Conservation (phyloP, 345 rosid species). For the Aquilaria yunnanensis region DNA sequence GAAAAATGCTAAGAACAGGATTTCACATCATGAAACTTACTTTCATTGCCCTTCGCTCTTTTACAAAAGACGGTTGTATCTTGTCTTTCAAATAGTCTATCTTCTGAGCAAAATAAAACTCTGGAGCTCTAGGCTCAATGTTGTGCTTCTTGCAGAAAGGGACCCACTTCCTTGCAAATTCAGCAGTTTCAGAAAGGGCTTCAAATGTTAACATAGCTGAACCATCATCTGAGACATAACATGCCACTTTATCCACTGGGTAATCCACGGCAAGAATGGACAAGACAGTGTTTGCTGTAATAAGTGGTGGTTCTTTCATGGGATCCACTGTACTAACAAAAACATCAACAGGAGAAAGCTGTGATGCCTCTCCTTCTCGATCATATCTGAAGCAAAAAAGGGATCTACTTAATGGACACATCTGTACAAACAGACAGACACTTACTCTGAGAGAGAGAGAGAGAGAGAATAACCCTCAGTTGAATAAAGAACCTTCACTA, state of each 20-base stretch:
- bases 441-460: too few relatives aligned
- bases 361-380: constrained; percentile 97
- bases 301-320: constrained; percentile 92
- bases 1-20: neutral
- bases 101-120: constrained; percentile 96
- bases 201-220: constrained; percentile 99
- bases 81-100: constrained; percentile 98
- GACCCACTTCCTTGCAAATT: constrained; percentile 99
- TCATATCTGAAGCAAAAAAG: constrained; percentile 58
- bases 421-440: too few relatives aligned
- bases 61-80: constrained; percentile 96
- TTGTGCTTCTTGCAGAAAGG: constrained; percentile 98
- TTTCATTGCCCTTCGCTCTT: constrained; percentile 98
- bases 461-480: neutral
- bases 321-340: constrained; percentile 99
- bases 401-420: too few relatives aligned
- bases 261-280: constrained; percentile 98
- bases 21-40: constrained; percentile 28
- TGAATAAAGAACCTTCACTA: constrained; percentile 12
- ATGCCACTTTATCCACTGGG: constrained; percentile 98
- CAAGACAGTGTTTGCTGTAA: constrained; percentile 97
- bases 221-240: constrained; percentile 99
- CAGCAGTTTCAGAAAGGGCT: constrained; percentile 97
- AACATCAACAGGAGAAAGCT: constrained; percentile 87
- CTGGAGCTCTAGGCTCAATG: constrained; percentile 99